phyloP scores from a whole-genome alignment of 1,284 basidiomycete species.

The Mycena citricolor region DNA sequence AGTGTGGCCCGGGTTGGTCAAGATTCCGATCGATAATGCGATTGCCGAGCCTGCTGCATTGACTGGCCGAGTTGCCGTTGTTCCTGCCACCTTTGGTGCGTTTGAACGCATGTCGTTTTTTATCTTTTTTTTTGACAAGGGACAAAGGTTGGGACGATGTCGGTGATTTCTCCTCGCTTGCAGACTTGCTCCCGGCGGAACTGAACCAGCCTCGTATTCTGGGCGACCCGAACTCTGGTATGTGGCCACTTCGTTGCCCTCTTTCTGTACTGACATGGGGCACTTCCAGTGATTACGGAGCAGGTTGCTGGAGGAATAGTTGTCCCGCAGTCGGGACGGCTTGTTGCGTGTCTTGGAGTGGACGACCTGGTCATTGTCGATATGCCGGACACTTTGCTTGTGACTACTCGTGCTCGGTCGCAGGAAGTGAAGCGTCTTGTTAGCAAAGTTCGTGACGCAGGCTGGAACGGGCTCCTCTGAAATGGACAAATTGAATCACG shows the following conservation, averaged over 20 bases:
- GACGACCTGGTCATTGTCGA: slow-evolving; percentile 85
- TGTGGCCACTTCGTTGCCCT: no score
- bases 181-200: slow-evolving; percentile 78
- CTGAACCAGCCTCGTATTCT: slow-evolving; percentile 77
- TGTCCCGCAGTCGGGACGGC: slow-evolving; percentile 78
- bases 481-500: no score
- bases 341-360: slow-evolving; percentile 77
- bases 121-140: slow-evolving; percentile 22
- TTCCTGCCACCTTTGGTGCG: slow-evolving; percentile 82
- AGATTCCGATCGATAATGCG: slow-evolving; percentile 84
- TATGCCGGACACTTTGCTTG: slow-evolving; percentile 81
- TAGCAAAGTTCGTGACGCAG: slow-evolving; percentile 70
- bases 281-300: slow-evolving; percentile 71
- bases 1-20: slow-evolving; percentile 73
- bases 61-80: slow-evolving; percentile 77
- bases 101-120: neutral
- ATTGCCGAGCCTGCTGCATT: slow-evolving; percentile 82
- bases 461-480: slow-evolving; percentile 66
- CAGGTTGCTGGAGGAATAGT: slow-evolving; percentile 84
- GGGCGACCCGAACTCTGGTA: slow-evolving; percentile 69
- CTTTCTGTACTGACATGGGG: no score
- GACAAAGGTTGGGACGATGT: slow-evolving; percentile 81
- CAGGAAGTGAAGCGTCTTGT: slow-evolving; percentile 83
- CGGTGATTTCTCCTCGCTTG: slow-evolving; percentile 82
- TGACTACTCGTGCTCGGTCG: slow-evolving; percentile 81